phyloP scores from a whole-genome alignment of 495 filamentous ascomycete species.

The Penicillium coffeae region DNA sequence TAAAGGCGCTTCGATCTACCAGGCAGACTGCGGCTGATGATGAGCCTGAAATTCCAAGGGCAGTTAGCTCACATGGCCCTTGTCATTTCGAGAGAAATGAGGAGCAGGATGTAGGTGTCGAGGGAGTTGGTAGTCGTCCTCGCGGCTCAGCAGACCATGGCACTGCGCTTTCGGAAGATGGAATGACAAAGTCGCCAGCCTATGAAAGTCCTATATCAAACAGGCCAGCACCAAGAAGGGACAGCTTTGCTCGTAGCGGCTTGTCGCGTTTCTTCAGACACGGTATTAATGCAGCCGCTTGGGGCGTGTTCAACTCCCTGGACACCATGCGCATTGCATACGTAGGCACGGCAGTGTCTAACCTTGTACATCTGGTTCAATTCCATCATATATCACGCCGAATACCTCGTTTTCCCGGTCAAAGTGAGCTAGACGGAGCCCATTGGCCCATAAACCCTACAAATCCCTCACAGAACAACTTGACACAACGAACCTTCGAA shows the following conservation, averaged over 20 bases:
- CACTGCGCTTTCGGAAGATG: neutral
- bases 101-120: too few species aligned
- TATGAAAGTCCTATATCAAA: neutral
- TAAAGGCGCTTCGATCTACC: neutral
- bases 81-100: too few species aligned
- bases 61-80: too few species aligned
- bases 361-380: neutral
- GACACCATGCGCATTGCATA: neutral
- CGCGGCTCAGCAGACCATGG: neutral
- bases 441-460: neutral
- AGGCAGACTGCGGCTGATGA: too few species aligned
- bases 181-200: too few species aligned
- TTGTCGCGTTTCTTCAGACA: neutral
- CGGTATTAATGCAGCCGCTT: neutral
- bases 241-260: neutral
- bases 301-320: neutral
- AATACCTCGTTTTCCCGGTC: neutral
- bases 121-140: neutral
- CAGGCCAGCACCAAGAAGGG: neutral
- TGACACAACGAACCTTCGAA: neutral
- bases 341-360: neutral
- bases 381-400: neutral
- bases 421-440: neutral
- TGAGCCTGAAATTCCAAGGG: too few species aligned
- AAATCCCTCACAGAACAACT: neutral